Conservation (phyloP, 192 early-diverging fungal species). For the Geranomyces variabilis region DNA sequence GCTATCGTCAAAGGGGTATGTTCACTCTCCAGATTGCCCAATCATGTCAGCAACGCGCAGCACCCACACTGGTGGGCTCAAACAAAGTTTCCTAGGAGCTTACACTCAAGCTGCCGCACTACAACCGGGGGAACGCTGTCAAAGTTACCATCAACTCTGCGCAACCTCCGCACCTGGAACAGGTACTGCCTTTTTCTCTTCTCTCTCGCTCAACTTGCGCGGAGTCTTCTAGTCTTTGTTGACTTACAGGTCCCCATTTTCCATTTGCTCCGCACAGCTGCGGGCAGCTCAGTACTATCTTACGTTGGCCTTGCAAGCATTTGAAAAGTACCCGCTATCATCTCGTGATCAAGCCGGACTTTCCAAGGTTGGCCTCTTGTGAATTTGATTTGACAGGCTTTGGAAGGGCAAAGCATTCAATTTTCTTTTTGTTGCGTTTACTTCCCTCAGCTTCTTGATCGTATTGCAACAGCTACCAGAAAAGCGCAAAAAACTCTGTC, state of each 20-base stretch:
- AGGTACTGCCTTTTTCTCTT: slow-evolving; percentile 10
- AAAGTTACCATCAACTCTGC: slow-evolving; percentile 36
- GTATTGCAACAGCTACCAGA: slow-evolving; percentile 3
- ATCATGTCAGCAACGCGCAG: background rate
- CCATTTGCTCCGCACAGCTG: slow-evolving; percentile 18
- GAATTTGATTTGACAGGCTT: background rate
- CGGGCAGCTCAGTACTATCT: slow-evolving; percentile 30
- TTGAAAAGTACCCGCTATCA: background rate
- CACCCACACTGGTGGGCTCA: background rate
- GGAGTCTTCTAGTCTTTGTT: too few species aligned
- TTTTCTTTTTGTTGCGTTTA: background rate
- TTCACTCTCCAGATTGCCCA: background rate
- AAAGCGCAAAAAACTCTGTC: slow-evolving; percentile 19
- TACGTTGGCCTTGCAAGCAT: slow-evolving; percentile 23
- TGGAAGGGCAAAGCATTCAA: background rate
- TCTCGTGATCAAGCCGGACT: slow-evolving; percentile 7
- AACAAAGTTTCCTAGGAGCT: slow-evolving; percentile 35
- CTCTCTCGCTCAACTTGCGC: too few species aligned
- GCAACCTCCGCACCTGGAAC: slow-evolving; percentile 17
- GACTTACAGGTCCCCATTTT: too few species aligned
- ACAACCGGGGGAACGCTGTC: slow-evolving; percentile 32
- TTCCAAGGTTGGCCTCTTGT: background rate
- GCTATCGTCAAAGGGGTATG: slow-evolving; percentile 39
- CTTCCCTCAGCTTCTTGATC: slow-evolving; percentile 11
- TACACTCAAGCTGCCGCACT: slow-evolving; percentile 42